Percentiles rank a stretch among this genome's conserved stretches.
phyloP scores from a whole-genome alignment of 208 protist genomes.

The Leishmania aethiopica region DNA sequence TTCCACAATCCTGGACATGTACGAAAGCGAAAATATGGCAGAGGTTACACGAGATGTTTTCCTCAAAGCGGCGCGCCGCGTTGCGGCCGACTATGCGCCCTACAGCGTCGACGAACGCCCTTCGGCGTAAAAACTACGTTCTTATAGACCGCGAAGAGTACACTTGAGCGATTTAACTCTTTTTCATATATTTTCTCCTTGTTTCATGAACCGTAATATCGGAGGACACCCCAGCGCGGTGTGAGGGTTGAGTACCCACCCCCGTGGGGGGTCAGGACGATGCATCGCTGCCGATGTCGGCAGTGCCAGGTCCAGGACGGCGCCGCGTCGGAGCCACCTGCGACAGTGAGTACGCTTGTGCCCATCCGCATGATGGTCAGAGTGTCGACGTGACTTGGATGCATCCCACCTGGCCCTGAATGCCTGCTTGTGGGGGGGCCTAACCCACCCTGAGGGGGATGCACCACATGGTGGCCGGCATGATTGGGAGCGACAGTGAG shows the following conservation, averaged over 20 bases:
- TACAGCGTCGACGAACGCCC: neutral
- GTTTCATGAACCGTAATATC: neutral
- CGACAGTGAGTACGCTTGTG: neutral
- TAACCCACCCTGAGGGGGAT: neutral
- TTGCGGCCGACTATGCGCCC: slow-evolving; percentile 18
- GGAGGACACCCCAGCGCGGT: neutral
- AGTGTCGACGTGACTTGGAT: neutral
- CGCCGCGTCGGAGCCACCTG: neutral
- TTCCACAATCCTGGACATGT: slow-evolving; percentile 29
- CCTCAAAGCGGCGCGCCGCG: slow-evolving; percentile 34
- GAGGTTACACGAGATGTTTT: slow-evolving; percentile 52
- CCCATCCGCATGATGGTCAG: neutral
- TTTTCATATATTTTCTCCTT: slow-evolving; percentile 4
- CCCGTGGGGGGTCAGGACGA: neutral
- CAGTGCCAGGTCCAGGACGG: neutral
- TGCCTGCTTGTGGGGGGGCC: neutral
- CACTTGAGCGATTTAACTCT: neutral
- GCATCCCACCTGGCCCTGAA: neutral
- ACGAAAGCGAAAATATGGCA: slow-evolving; percentile 40
- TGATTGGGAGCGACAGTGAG: neutral
- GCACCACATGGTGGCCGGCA: neutral
- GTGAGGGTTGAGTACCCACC: neutral
- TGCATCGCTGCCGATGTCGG: neutral
- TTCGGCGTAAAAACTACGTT: neutral
- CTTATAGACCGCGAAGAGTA: neutral